Evolutionary conservation across 1,284 basidiomycete genomes (phyloP), one percentile per base, ranked within the genome.

Genomic region (Butyriboletus appendiculatus): DNA sequence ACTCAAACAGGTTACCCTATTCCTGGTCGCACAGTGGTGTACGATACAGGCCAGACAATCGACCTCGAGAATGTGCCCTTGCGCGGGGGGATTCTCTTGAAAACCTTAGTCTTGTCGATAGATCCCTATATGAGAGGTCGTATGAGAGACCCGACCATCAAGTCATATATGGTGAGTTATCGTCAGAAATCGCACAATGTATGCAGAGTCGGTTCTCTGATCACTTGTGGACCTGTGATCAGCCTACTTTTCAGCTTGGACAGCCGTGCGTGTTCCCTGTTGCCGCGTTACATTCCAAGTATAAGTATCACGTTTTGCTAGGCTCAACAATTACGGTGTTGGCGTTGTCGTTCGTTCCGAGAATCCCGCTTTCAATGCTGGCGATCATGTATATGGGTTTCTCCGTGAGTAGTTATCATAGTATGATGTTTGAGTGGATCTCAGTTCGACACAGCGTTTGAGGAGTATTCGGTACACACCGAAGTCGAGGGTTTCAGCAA

Each of bases 21-120:
- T 10, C 69, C 71, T 1, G 68, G 67, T 34, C 61, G 69, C 51
- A 70, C 71, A 7, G 59, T 64, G 11, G 55, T 62, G 12, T 65
- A 71, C 46, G 73, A 74, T 56, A 61, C 62, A 24, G 42, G 11
- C 57, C 59, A 67, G 32, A 62, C 61, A 11, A 73, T 81, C 57
- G 76, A 81, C 55, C 57, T 75, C 16, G 75, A 76, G 11, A 67
- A 56, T 11, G 68, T 68, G 4, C 56, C 70, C 2, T 62, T 76
- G 42, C 62, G 70, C 32, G 76, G 76, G 7, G 75, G 76, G 4
- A 50, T 77, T 51, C 66, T 80, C 15, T 44, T 75, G 51, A 76
- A 76, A 58, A 61, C 66, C 4, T 52, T 76, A 10, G 66, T 66
- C 1, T 50, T 77, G 15, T 72, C 64, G n/a, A 59, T 76, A 30